A percentile compares a stretch with the other conserved stretches of the same genome.
Conservation (phyloP, 768 basidiomycete species). For the Phylloporus sp. region DNA sequence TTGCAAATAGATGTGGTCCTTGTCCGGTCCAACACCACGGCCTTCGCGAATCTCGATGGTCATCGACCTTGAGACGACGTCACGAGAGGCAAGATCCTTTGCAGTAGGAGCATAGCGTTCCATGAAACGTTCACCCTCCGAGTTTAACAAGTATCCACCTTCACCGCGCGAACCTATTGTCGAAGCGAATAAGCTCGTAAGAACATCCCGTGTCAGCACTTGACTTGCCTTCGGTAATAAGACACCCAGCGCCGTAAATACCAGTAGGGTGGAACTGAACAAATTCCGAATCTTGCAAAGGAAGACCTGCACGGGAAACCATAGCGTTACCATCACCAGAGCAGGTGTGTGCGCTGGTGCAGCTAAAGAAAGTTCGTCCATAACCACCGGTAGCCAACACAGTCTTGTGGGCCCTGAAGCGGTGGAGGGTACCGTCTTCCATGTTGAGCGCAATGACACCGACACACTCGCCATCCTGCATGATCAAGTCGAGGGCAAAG, state of each 20-base stretch:
- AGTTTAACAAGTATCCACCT: slow-evolving; percentile 97
- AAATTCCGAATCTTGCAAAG: slow-evolving; percentile 95
- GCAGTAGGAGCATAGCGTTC: slow-evolving; percentile 99
- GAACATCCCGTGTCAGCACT: not conserved
- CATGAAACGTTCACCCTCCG: slow-evolving; percentile 99
- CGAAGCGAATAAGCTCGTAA: not conserved
- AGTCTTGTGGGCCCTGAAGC: slow-evolving; percentile 97
- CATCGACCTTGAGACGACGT: slow-evolving; percentile 99
- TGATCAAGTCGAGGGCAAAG: slow-evolving; percentile 98
- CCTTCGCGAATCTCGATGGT: slow-evolving; percentile 98
- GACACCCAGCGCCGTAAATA: slow-evolving; percentile 98
- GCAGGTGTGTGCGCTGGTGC: slow-evolving; percentile 98
- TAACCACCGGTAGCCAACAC: slow-evolving; percentile 98
- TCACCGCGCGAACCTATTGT: slow-evolving; percentile 90
- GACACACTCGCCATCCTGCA: slow-evolving; percentile 98
- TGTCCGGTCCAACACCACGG: slow-evolving; percentile 97
- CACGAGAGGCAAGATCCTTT: slow-evolving; percentile 98
- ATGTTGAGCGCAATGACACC: slow-evolving; percentile 99
- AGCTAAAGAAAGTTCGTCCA: slow-evolving; percentile 96
- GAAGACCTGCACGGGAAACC: slow-evolving; percentile 94
- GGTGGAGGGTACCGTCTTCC: slow-evolving; percentile 98
- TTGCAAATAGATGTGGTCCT: slow-evolving; percentile 95
- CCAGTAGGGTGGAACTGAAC: slow-evolving; percentile 99
- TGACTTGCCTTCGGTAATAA: slow-evolving; percentile 88
- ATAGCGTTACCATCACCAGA: slow-evolving; percentile 99